Percentiles rank a stretch among this genome's conserved stretches.
Evolutionary conservation across 345 rosid genomes (phyloP).

Genomic region (Noccaea caerulescens): DNA sequence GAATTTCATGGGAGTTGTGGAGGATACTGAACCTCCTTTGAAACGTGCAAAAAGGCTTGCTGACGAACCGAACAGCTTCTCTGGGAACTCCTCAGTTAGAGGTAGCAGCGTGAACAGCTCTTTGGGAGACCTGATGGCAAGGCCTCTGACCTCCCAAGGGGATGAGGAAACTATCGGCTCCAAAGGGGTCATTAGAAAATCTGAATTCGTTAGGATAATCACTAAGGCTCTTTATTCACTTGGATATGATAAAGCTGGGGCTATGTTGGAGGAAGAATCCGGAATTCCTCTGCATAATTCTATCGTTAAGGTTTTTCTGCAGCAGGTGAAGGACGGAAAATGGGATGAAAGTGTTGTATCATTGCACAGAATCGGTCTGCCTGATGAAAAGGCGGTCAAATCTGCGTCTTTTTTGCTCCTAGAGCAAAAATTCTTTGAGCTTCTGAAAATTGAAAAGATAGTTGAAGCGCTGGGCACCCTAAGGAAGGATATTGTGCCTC

Average conservation of each 20-base stretch:
- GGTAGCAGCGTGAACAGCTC: conserved; percentile 48
- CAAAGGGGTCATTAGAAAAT: conserved; percentile 61
- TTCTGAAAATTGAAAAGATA: conserved; percentile 50
- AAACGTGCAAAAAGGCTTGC: conserved; percentile 56
- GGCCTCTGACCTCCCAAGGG: conserved; percentile 70
- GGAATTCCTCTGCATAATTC: conserved; percentile 62
- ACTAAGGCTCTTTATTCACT: conserved; percentile 72
- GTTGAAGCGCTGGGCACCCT: conserved; percentile 58
- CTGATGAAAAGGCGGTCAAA: conserved; percentile 59
- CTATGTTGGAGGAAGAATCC: conserved; percentile 72
- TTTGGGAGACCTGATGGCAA: conserved; percentile 69
- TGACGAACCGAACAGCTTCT: conserved; percentile 50
- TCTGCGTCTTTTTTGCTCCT: conserved; percentile 63
- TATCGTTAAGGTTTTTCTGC: conserved; percentile 52
- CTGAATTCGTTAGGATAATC: conserved; percentile 64
- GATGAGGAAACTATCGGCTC: conserved; percentile 60
- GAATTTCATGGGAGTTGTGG: conserved; percentile 76
- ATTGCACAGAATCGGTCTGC: conserved; percentile 55
- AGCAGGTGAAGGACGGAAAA: conserved; percentile 60
- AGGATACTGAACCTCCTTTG: conserved; percentile 73
- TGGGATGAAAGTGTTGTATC: conserved; percentile 72
- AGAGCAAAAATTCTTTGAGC: conserved; percentile 71
- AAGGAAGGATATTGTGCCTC: conserved; percentile 69
- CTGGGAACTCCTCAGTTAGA: conserved; percentile 47
- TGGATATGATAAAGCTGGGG: conserved; percentile 65